phyloP scores from a whole-genome alignment of 352 stramenopile species.

The Globisporangium solare region DNA sequence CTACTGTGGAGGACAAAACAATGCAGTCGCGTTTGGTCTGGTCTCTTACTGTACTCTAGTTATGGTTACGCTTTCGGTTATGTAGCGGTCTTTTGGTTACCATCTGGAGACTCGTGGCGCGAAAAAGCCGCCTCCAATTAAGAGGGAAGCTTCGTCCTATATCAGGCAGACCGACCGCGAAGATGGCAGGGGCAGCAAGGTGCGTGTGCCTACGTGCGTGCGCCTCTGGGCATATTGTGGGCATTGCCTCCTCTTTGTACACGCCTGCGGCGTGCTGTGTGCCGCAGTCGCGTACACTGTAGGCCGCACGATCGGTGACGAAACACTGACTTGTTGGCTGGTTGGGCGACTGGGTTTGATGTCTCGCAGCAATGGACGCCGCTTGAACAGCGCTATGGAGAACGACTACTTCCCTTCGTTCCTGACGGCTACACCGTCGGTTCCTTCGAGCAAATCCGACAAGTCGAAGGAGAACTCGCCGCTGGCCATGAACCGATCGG shows the following conservation, averaged over 20 bases:
- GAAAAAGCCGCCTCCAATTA: slow-evolving; percentile 5
- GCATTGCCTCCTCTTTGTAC: too few relatives aligned
- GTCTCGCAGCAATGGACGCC: slow-evolving; percentile 7
- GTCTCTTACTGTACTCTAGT: not conserved
- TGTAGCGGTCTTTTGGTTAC: too few relatives aligned
- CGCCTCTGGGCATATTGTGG: not conserved
- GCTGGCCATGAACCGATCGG: slow-evolving; percentile 19
- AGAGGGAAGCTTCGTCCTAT: too few relatives aligned
- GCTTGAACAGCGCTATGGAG: slow-evolving; percentile 30
- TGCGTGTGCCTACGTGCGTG: not conserved
- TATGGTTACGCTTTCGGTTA: slow-evolving; percentile 2
- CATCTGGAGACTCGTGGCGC: slow-evolving; percentile 8
- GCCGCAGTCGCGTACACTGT: too few relatives aligned
- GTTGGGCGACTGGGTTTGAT: too few relatives aligned
- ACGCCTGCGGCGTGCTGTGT: not conserved
- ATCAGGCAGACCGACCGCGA: not conserved
- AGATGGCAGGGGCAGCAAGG: slow-evolving; percentile 9
- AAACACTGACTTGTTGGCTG: too few relatives aligned
- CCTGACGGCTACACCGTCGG: slow-evolving; percentile 48
- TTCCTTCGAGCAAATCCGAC: slow-evolving; percentile 31
- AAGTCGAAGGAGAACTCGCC: slow-evolving; percentile 47
- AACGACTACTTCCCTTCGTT: slow-evolving; percentile 78
- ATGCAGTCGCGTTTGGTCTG: too few relatives aligned
- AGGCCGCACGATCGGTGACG: too few relatives aligned
- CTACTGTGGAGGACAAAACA: too few relatives aligned